These are phyloP conservation scores for Arthroderma sp. DNA, from an alignment of 2,329 filamentous ascomycete species.

Conservation along the genomic window DNA sequence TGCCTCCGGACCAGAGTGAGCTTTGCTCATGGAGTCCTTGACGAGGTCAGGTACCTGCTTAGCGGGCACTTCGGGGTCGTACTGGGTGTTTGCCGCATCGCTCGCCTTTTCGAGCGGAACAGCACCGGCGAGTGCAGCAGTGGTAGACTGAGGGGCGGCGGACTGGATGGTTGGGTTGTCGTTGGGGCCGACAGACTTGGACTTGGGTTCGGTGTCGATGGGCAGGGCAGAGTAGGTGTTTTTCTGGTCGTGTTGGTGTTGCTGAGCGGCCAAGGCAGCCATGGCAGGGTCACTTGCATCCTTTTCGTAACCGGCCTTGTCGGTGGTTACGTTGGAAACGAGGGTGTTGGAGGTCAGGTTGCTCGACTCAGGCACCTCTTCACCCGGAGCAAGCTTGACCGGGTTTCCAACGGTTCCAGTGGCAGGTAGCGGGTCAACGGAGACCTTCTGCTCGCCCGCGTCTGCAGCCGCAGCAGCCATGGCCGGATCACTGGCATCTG, in stretches of 20 bases:
- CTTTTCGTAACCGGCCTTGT: conserved; percentile 78
- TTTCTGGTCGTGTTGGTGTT: conserved; percentile 18
- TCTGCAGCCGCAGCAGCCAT: conserved; percentile 33
- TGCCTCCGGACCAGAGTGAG: conserved; percentile 57
- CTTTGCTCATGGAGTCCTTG: conserved; percentile 38
- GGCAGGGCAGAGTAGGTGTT: not conserved
- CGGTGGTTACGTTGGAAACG: conserved; percentile 51
- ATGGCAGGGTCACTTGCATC: conserved; percentile 43
- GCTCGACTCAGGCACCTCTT: conserved; percentile 60
- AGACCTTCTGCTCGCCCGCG: conserved; percentile 33
- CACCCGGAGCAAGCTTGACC: conserved; percentile 63
- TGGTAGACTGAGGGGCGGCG: conserved; percentile 37
- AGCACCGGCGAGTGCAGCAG: conserved; percentile 33
- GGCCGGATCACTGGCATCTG: conserved; percentile 46
- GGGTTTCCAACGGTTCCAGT: conserved; percentile 60
- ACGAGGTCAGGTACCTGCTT: conserved; percentile 31
- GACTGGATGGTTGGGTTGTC: conserved; percentile 43
- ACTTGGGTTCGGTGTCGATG: not conserved
- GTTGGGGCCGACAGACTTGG: conserved; percentile 10
- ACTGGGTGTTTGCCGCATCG: conserved; percentile 12
- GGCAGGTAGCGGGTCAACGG: conserved; percentile 48
- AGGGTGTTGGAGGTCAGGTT: conserved; percentile 57
- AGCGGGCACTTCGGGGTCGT: conserved; percentile 26
- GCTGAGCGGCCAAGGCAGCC: conserved; percentile 30
- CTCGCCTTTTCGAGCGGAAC: conserved; percentile 31